Evolutionary conservation across 1,139 yeast species (phyloP).

Genomic region (Barnettozyma hawaiiensis): DNA sequence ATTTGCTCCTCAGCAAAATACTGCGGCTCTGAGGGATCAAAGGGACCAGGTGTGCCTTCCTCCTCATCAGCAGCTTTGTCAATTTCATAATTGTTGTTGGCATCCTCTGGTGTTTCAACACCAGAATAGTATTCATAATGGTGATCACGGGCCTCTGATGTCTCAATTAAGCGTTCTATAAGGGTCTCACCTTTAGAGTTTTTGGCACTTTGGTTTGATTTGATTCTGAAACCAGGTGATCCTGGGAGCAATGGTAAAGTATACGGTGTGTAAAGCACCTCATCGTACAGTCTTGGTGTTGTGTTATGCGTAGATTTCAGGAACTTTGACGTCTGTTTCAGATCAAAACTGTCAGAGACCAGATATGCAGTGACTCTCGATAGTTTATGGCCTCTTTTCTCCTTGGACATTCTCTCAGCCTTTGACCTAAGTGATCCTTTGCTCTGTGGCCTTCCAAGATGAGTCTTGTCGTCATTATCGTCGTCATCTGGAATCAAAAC

Average conservation of each 20-base stretch:
- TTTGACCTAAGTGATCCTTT: constrained; percentile 33
- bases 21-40: constrained; percentile 66
- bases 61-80: constrained; percentile 29
- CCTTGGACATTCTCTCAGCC: constrained; percentile 68
- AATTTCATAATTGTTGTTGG: constrained; percentile 44
- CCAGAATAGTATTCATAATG: constrained; percentile 90
- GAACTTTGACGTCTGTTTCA: constrained; percentile 59
- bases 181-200: constrained; percentile 53
- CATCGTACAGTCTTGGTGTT: constrained; percentile 82
- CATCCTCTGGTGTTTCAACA: constrained; percentile 62
- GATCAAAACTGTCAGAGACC: constrained; percentile 74
- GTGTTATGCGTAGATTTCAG: constrained; percentile 69
- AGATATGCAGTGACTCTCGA: constrained; percentile 89
- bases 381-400: constrained; percentile 59
- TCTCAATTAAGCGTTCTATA: constrained; percentile 73
- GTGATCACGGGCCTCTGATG: constrained; percentile 81
- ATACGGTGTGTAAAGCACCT: constrained; percentile 86
- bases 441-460: background rate
- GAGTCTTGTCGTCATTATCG: constrained; percentile 25
- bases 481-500: constrained; percentile 79
- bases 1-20: constrained; percentile 39
- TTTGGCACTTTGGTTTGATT: constrained; percentile 69
- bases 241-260: constrained; percentile 86
- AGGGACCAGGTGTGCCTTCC: constrained; percentile 31
- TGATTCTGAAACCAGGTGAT: constrained; percentile 74